Evolutionary conservation across 2,329 filamentous ascomycete genomes (phyloP).

Genomic region (Geosmithia morbida): DNA sequence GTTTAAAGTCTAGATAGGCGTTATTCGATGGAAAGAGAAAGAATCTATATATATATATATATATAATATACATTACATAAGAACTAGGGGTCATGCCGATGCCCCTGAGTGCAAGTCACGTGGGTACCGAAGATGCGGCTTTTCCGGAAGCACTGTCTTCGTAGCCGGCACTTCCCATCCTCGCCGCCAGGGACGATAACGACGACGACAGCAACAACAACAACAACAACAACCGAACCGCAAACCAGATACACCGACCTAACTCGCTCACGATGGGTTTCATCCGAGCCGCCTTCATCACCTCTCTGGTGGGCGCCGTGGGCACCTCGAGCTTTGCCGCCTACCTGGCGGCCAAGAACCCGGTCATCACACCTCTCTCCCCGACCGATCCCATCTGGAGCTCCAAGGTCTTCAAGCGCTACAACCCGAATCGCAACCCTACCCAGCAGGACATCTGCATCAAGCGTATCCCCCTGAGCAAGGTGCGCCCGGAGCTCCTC

Average conservation of each 20-base stretch:
- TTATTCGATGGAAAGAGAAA: no score
- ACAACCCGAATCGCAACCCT: constrained; percentile 50
- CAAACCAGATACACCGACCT: not conserved
- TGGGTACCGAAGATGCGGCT: no score
- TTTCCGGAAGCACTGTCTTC: no score
- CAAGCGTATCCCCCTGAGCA: constrained; percentile 44
- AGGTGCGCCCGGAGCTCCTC: constrained; percentile 51
- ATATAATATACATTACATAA: no score
- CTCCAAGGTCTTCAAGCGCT: constrained; percentile 37
- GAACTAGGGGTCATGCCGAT: no score
- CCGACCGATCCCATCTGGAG: constrained; percentile 46
- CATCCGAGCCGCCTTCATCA: constrained; percentile 29
- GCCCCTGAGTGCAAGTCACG: no score
- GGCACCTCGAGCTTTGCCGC: constrained; percentile 33
- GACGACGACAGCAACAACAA: not conserved
- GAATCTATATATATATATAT: no score
- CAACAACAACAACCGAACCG: not conserved
- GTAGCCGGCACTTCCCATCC: not conserved
- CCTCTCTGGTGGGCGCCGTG: constrained; percentile 30
- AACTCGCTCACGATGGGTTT: constrained; percentile 32
- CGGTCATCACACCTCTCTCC: constrained; percentile 40
- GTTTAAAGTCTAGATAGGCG: no score
- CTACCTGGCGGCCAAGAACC: constrained; percentile 36
- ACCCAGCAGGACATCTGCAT: constrained; percentile 50
- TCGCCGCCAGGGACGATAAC: no score